phyloP scores from a whole-genome alignment of 2,329 filamentous ascomycete genomes.

The Sphaerostilbella broomeana region DNA sequence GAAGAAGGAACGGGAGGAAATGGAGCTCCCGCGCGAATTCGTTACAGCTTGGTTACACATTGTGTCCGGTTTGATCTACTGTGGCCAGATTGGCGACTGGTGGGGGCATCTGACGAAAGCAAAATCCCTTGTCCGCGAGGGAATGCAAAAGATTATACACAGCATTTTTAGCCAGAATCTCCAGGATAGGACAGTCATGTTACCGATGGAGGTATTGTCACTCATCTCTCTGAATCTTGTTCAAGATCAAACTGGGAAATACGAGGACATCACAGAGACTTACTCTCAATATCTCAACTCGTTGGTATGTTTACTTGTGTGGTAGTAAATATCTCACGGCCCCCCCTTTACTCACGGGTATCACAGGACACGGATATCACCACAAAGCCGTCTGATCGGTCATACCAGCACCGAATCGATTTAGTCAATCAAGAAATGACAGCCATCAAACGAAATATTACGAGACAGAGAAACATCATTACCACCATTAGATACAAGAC shows the following conservation, averaged over 20 bases:
- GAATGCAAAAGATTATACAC: constrained; percentile 32
- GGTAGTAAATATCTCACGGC: too few species aligned
- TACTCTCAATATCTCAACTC: constrained; percentile 37
- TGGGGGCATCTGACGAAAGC: constrained; percentile 25
- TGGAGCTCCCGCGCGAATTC: constrained; percentile 31
- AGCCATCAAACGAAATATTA: constrained; percentile 31
- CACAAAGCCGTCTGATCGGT: constrained; percentile 33
- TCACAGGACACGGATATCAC: constrained; percentile 34
- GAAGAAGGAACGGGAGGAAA: constrained; percentile 21
- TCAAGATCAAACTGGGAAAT: constrained; percentile 31
- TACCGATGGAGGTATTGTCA: constrained; percentile 38
- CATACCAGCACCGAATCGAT: constrained; percentile 35
- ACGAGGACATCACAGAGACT: constrained; percentile 33
- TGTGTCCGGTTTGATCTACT: constrained; percentile 29
- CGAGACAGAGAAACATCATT: constrained; percentile 27
- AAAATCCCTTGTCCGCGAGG: constrained; percentile 25
- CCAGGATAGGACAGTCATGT: constrained; percentile 30
- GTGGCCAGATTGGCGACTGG: constrained; percentile 19
- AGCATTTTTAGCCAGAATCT: constrained; percentile 26
- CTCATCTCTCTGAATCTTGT: constrained; percentile 34
- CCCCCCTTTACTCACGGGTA: constrained; percentile 14
- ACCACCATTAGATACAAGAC: constrained; percentile 18
- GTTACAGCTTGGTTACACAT: constrained; percentile 37
- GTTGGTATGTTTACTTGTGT: constrained; percentile 26
- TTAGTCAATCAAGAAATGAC: constrained; percentile 36